Evolutionary conservation across 2,329 filamentous ascomycete species (phyloP).

Genomic region (Fusarium sp.): DNA sequence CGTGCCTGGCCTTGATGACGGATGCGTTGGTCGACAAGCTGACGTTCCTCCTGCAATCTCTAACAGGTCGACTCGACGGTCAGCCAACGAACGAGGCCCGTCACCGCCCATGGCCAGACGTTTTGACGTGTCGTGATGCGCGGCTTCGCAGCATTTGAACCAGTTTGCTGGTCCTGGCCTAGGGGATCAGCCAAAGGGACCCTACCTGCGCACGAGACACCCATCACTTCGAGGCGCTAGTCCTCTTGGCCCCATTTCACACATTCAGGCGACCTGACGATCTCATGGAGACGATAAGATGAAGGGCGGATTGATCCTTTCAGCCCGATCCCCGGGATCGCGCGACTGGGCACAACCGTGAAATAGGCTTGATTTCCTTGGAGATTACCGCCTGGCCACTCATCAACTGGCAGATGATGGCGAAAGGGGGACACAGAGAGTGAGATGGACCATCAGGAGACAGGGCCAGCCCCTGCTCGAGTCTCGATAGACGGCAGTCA

Average conservation of each 20-base stretch:
- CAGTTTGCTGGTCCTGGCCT: slow-evolving; percentile 24
- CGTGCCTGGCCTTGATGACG: slow-evolving; percentile 3
- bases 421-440: background rate
- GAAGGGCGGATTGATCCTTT: slow-evolving; percentile 21
- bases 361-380: slow-evolving; percentile 3
- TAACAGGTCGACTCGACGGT: background rate
- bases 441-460: background rate
- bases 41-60: slow-evolving; percentile 28
- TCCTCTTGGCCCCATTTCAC: slow-evolving; percentile 28
- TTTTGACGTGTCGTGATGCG: background rate
- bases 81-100: background rate
- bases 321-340: slow-evolving; percentile 15
- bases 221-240: slow-evolving; percentile 29
- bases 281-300: slow-evolving; percentile 29
- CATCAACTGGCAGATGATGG: background rate
- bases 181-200: slow-evolving; percentile 31
- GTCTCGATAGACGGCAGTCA: slow-evolving; percentile 13
- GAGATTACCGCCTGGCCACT: background rate
- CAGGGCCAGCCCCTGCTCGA: background rate
- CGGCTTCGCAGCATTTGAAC: slow-evolving; percentile 18
- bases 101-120: background rate
- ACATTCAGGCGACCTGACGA: slow-evolving; percentile 19
- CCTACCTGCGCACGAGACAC: slow-evolving; percentile 31
- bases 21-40: slow-evolving; percentile 17
- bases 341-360: slow-evolving; percentile 6